Percentiles rank a stretch among this genome's conserved stretches.
phyloP scores from a whole-genome alignment of 805 yeast genomes.

The Starmera caribaea region DNA sequence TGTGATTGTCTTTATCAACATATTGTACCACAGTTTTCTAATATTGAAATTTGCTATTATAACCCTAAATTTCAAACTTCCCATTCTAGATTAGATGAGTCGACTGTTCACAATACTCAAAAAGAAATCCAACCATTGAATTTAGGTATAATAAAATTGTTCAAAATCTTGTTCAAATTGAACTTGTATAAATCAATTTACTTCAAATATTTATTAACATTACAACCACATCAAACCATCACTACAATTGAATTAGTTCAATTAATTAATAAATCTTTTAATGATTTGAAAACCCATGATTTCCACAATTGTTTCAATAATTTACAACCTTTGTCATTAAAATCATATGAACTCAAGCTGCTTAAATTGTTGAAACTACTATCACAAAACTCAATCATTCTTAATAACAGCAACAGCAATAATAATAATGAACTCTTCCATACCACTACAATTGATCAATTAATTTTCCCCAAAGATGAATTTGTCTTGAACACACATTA shows the following conservation, averaged over 20 bases:
- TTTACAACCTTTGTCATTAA: neutral
- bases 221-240: neutral
- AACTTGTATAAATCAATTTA: slow-evolving; percentile 10
- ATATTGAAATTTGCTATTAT: slow-evolving; percentile 23
- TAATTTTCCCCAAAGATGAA: slow-evolving; percentile 29
- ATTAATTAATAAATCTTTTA: slow-evolving; percentile 5
- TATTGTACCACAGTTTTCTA: slow-evolving; percentile 22
- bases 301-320: neutral
- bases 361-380: slow-evolving; percentile 14
- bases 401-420: slow-evolving; percentile 3
- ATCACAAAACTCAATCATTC: neutral
- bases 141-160: slow-evolving; percentile 23
- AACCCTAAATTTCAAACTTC: slow-evolving; percentile 7
- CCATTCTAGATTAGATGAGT: slow-evolving; percentile 4
- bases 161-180: slow-evolving; percentile 18
- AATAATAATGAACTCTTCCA: slow-evolving; percentile 4
- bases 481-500: slow-evolving; percentile 20
- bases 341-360: slow-evolving; percentile 16
- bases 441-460: slow-evolving; percentile 16
- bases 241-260: slow-evolving; percentile 9
- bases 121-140: slow-evolving; percentile 22
- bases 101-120: neutral
- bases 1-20: slow-evolving; percentile 27
- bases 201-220: slow-evolving; percentile 1
- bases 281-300: slow-evolving; percentile 2